Base-by-base conservation (phyloP, 352 stramenopile species). In the Pythium vanterpoolii region DNA sequence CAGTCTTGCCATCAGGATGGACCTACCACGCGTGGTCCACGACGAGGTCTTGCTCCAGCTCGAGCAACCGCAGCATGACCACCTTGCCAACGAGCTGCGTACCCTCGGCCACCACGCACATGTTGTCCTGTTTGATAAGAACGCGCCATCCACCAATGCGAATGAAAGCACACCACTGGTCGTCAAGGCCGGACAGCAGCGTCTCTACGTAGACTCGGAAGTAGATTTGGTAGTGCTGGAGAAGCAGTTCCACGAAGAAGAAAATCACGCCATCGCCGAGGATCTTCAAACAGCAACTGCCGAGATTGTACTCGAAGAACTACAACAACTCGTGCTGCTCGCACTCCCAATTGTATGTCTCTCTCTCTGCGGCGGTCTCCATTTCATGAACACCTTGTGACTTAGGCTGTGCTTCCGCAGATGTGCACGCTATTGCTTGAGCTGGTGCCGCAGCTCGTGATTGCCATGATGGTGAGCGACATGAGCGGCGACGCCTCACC, bases 381-480 rank as follows among this genome's bases (percentile, higher is more conserved):
- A 24, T 19, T 28, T 9, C n/a, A 31, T 24, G 14, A 1, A 14
- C 3, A 38, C 18, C 39, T 28, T n/a, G n/a, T n/a, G n/a, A n/a
- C n/a, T n/a, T n/a, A n/a, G n/a, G n/a, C n/a, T n/a, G n/a, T n/a
- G n/a, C n/a, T n/a, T n/a, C n/a, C n/a, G n/a, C n/a, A 76, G 69
- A 81, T 82, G 42, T 30, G 84, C 19, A 68, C 69, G 0, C 57
- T 74, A 27, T 51, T 76, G 61, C 64, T 88, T 34, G 76, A 88
- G 53, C 71, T 83, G 36, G 57, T 79, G 18, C 75, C 78, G 14
- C 60, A 73, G 24, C 62, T 72, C 64, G 50, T 71, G n/a, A 60
- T 75, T 16, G 73, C 64, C 36, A 85, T 86, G 56, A 83, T 89
- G 79, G 66, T 87, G 27, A 74, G 76, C 10, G 71, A 86, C 50